Percentiles rank a stretch among this genome's conserved stretches.
Conservation (phyloP, 148 eudicot species). For the Cornus florida region DNA sequence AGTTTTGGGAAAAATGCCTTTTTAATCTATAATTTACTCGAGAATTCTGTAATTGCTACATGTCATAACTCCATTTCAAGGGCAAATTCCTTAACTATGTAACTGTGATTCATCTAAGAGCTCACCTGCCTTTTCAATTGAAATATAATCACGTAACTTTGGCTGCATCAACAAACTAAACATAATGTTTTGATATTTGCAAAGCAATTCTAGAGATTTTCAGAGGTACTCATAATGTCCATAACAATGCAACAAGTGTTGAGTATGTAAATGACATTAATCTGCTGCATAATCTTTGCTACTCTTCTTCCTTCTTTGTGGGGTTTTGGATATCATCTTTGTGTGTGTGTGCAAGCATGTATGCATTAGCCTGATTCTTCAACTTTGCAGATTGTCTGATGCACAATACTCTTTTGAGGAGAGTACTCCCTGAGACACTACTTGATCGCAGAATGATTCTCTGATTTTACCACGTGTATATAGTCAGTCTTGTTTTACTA, state of each 20-base stretch:
- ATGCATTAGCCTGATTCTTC: background rate
- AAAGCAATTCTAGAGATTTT: background rate
- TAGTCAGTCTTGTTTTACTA: background rate
- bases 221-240: background rate
- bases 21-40: background rate
- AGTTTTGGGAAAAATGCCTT: background rate
- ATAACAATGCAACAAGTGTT: background rate
- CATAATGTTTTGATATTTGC: background rate
- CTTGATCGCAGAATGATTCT: background rate
- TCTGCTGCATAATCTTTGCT: background rate
- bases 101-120: no score
- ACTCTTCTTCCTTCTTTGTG: background rate
- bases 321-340: background rate
- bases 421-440: background rate
- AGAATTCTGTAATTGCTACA: no score
- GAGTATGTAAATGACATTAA: background rate
- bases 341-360: background rate
- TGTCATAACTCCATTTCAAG: no score
- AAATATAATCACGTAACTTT: no score
- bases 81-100: no score
- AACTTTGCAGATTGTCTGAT: background rate
- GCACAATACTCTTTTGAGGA: background rate
- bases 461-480: background rate
- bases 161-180: no score
- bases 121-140: no score